A percentile compares a stretch with the other conserved stretches of the same genome.
Conservation (phyloP, 257 asterid genomes). For the Fraxinus excelsior region DNA sequence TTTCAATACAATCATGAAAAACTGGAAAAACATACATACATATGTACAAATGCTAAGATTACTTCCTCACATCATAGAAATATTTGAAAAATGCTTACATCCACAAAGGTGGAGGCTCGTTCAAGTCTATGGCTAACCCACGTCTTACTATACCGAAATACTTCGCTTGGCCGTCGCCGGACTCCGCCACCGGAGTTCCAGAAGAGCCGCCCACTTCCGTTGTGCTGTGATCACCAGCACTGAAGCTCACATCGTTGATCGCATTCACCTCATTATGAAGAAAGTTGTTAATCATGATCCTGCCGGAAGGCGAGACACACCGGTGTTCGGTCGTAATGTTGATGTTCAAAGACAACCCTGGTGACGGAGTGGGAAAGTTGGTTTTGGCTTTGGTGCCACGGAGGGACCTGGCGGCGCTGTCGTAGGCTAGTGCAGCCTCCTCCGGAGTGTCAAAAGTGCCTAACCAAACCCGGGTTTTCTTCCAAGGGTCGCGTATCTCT, state of each 20-base stretch:
- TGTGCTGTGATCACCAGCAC: conserved; percentile 21
- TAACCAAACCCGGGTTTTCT: conserved; percentile 93
- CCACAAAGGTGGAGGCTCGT: conserved; percentile 95
- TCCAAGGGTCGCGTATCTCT: conserved; percentile 97
- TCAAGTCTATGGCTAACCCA: conserved; percentile 84
- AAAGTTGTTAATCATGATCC: conserved; percentile 59
- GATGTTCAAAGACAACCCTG: conserved; percentile 54
- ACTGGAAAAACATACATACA: conserved; percentile 16
- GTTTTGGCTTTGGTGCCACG: conserved; percentile 93
- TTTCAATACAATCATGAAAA: conserved; percentile 16
- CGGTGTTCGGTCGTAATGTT: conserved; percentile 67
- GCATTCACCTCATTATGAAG: conserved; percentile 40
- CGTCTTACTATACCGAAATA: conserved; percentile 69
- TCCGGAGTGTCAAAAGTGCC: conserved; percentile 97
- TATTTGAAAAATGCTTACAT: conserved; percentile 33
- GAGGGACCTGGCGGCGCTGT: conserved; percentile 95
- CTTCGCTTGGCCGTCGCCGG: conserved; percentile 39
- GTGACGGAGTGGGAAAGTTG: conserved; percentile 62
- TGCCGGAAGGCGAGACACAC: conserved; percentile 52
- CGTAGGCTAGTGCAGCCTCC: conserved; percentile 95
- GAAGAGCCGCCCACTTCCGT: conserved; percentile 23
- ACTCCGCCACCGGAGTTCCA: conserved; percentile 35
- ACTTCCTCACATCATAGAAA: conserved; percentile 19
- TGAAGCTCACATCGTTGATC: conserved; percentile 35
- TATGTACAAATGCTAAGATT: conserved; percentile 29